Base-by-base conservation (phyloP, 257 asterid species). In the Salvia rosmarinus region DNA sequence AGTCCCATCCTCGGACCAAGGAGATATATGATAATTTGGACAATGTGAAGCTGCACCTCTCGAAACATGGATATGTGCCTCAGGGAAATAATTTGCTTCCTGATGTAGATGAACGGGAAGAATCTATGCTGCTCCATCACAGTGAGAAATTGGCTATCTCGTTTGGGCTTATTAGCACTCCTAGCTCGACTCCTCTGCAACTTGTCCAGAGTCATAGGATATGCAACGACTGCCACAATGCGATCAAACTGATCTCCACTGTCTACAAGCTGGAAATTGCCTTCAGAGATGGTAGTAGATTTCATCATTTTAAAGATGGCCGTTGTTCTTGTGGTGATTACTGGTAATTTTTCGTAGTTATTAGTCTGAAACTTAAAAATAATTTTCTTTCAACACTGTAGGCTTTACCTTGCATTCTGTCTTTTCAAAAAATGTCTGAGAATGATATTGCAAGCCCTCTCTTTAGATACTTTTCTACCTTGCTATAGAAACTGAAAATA, bases 311-410 rank as follows among this genome's bases (percentile, higher is more conserved):
- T 69, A 82, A 78, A 73, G 85, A 75, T 51, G 90, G 92, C 6
- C 75, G 70, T 46, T 92, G 96, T 75, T 88, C 98, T 62, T 92
- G 98, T 80, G 88, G 90, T 71, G 96, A 92, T 85, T 90, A 86
- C 81, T 91, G 97, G 97, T 89, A 88, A 86, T 30, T 7, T 7
- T 17, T 34, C 20, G 34, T 65, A 58, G 42, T 73, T 50, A 55
- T 25, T 37, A 70, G n/a, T n/a, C 44, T 17, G 11, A n/a, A 68
- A 14, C 55, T 19, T 47, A 61, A 69, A 20, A 23, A 58, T 51
- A 57, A 23, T 49, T 62, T 54, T 47, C 21, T 35, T 30, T 44
- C 14, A 13, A 62, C 19, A 59, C 37, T 35, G 55, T 60, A 59
- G 71, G 67, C 19, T 8, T 46, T 62, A 64, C 68, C 49, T 68